Evolutionary conservation across 2,329 filamentous ascomycete genomes (phyloP), one percentile per base, ranked within the genome.

Genomic region (Aspergillus melleus): DNA sequence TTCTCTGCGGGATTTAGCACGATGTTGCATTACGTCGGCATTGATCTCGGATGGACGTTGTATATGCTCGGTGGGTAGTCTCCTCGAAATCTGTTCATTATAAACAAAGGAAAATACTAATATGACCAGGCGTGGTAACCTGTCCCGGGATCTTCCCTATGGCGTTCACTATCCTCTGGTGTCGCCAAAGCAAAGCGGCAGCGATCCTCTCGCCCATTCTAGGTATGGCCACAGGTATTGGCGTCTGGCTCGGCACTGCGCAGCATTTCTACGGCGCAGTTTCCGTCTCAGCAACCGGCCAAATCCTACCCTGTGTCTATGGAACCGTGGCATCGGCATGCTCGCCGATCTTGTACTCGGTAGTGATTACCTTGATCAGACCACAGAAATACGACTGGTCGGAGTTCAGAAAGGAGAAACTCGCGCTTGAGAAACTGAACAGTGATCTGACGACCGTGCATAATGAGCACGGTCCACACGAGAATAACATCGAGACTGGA

Each of bases 111-210:
- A 6, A 29, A 29, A 29, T 2, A 29, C n/a, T 42, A 42, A 46
- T 16, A 4, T 3, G 9, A 42, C 2, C 14, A 75, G 80, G 82
- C 3, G 80, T 84, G 0, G 64, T 85, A 10, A 84, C 81, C 0
- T 84, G 81, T 39, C 81, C 82, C 0, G 82, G 82, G 0, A 83
- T 84, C 55, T 81, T 84, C 63, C 82, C 83, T 0, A 84, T 82
- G 6, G 75, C 78, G 0, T 83, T 84, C 56, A 82, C 82, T 0
- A 79, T 85, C 19, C 72, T 85, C 1, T 85, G 83, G 82, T 76
- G 75, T 39, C 75, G 76, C 11, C 83, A 85, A 66, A 83, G 76
- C 50, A 80, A 74, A 53, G 68, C 72, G 0, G 83, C 83, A 0
- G 83, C 83, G 1, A 79, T 85, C 14, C 67, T 82, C 4, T 77